Base-by-base conservation (phyloP, 1,284 basidiomycete species). In the Puccinia coronata region DNA sequence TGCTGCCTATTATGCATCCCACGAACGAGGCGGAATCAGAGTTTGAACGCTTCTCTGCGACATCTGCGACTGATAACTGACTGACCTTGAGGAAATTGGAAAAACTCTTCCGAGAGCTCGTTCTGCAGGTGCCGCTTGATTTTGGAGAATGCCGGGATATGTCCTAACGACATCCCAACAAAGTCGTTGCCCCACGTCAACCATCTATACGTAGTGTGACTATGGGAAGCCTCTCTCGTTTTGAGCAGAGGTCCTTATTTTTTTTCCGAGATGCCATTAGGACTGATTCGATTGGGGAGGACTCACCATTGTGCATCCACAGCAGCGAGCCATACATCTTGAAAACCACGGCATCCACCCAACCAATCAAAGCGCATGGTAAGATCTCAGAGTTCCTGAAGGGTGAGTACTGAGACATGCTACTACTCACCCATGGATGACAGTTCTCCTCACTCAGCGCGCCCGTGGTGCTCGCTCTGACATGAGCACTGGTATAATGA, bases 231-330 rank as follows among this genome's bases (percentile, higher is more conserved):
- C n/a, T n/a, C n/a, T n/a, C n/a, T n/a, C n/a, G n/a, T n/a, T n/a
- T n/a, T n/a, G n/a, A n/a, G n/a, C n/a, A n/a, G n/a, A n/a, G n/a
- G n/a, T n/a, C n/a, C n/a, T n/a, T 47, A 16, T 53, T 36, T 20
- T 20, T 39, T 63, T 39, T 34, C 12, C 0, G 2, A 53, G 25
- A 16, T 51, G 20, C 2, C 1, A 28, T 0, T 41, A 4, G n/a
- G 41, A 3, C 12, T 34, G 25, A 14, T 14, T 31, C 12, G 12
- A 28, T 28, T 5, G 25, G 9, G 41, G n/a, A 20, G 18, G 23
- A 43, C 57, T 59, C 91, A 75, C 93, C 95, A 83, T 97, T 97
- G 86, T 97, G 95, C 95, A 98, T 98, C 88, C 93, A 97, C 92
- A 95, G 84, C 9, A 83, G 76, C 53, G 76, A 75, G 28, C 43